Conservation (phyloP, 108 stramenopile genomes). For the Cyclostephanos invisitatus region DNA sequence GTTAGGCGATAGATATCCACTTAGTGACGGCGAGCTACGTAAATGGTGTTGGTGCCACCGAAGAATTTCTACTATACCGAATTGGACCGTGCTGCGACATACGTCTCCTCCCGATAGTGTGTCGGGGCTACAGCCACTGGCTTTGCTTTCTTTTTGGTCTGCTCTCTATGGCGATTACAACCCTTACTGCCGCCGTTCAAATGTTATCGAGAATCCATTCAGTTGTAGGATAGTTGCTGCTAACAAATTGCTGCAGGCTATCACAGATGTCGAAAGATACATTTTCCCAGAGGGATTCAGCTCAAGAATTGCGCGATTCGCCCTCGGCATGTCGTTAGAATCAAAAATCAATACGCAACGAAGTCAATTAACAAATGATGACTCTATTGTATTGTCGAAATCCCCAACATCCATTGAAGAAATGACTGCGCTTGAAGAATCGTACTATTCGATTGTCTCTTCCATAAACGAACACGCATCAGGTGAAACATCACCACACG, state of each 20-base stretch:
- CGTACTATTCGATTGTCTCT: conserved; percentile 31
- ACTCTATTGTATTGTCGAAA: conserved; percentile 14
- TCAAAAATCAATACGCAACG: neutral
- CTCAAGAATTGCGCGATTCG: conserved; percentile 15
- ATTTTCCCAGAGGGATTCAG: conserved; percentile 29
- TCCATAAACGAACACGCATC: conserved; percentile 6
- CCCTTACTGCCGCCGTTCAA: conserved; percentile 11
- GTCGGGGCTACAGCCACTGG: too few relatives aligned
- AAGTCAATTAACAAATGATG: conserved; percentile 2
- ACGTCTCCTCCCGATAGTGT: too few relatives aligned
- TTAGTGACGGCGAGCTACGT: conserved; percentile 40
- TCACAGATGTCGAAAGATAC: conserved; percentile 16
- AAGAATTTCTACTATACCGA: neutral
- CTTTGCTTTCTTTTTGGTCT: conserved; percentile 28
- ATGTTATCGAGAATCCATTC: neutral
- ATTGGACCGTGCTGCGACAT: too few relatives aligned
- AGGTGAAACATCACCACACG: conserved; percentile 3
- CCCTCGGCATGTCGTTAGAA: conserved; percentile 4
- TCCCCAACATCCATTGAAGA: conserved; percentile 26
- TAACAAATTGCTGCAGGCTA: conserved; percentile 6
- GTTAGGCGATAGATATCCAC: conserved; percentile 41
- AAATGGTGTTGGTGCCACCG: conserved; percentile 37
- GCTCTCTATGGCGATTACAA: conserved; percentile 36
- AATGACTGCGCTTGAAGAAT: conserved; percentile 22
- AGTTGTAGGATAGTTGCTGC: conserved; percentile 1